Conservation (phyloP, 352 stramenopile species). For the Plasmopara viticola region DNA sequence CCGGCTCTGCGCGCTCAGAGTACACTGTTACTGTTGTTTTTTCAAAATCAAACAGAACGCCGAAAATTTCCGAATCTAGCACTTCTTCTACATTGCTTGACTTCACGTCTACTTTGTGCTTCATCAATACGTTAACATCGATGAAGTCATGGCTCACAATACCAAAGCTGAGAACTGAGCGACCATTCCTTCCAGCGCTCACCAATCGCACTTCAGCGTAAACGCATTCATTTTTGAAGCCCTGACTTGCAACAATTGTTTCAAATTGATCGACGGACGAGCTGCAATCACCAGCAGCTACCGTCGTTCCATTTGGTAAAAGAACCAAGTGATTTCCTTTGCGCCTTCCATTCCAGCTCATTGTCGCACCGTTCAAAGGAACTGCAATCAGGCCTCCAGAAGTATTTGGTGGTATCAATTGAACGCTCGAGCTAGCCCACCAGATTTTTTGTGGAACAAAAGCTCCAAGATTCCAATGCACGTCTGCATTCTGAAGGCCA, state of each 20-base stretch:
- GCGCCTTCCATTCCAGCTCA: conserved; percentile 56
- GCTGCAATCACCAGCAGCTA: conserved; percentile 51
- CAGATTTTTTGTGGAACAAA: conserved; percentile 58
- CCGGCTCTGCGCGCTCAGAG: conserved; percentile 37
- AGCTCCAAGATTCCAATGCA: conserved; percentile 59
- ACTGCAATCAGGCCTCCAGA: conserved; percentile 57
- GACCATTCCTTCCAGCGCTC: conserved; percentile 37
- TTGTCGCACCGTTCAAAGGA: conserved; percentile 48
- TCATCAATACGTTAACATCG: conserved; percentile 15
- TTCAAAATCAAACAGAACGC: conserved; percentile 74
- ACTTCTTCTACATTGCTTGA: conserved; percentile 34
- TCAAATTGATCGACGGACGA: conserved; percentile 42
- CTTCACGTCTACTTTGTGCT: conserved; percentile 30
- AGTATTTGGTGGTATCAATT: conserved; percentile 51
- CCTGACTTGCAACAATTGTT: conserved; percentile 47
- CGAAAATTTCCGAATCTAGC: conserved; percentile 38
- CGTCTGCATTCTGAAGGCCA: conserved; percentile 47
- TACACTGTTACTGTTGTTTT: conserved; percentile 51
- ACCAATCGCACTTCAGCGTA: conserved; percentile 62
- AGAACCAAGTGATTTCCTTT: conserved; percentile 51
- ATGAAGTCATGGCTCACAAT: conserved; percentile 41
- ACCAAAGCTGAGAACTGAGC: conserved; percentile 42
- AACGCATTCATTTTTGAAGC: conserved; percentile 42
- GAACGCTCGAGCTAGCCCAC: conserved; percentile 37
- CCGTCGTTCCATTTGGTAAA: conserved; percentile 38